phyloP scores from a whole-genome alignment of 768 basidiomycete species.

The Obba rivulosa region DNA sequence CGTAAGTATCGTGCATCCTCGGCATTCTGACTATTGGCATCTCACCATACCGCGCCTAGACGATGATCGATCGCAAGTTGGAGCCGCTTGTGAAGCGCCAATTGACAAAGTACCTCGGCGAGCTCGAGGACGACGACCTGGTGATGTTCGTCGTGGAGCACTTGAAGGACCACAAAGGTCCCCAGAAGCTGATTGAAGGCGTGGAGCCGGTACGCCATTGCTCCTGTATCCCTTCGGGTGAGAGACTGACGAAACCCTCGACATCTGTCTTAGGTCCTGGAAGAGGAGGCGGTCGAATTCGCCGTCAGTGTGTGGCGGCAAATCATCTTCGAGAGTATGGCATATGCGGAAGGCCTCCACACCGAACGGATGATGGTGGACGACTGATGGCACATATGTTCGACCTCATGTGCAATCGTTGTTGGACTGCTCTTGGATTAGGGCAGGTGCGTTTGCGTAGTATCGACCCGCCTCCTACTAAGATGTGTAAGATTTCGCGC shows the following conservation, averaged over 20 bases:
- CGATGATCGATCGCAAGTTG: slow-evolving; percentile 78
- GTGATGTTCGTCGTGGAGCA: slow-evolving; percentile 94
- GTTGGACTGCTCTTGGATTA: slow-evolving; percentile 8
- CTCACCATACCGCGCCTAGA: slow-evolving; percentile 34
- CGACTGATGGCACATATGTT: slow-evolving; percentile 36
- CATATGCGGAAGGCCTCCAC: slow-evolving; percentile 83
- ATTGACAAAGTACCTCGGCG: slow-evolving; percentile 86
- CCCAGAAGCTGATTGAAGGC: slow-evolving; percentile 82
- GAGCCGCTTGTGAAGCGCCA: slow-evolving; percentile 78
- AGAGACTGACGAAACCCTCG: not conserved
- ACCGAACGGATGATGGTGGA: slow-evolving; percentile 77
- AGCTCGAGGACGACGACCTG: slow-evolving; percentile 89
- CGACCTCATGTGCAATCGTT: not conserved
- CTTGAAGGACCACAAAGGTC: slow-evolving; percentile 83
- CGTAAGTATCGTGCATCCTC: slow-evolving; percentile 39
- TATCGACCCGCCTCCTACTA: slow-evolving; percentile 18
- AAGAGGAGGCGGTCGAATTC: slow-evolving; percentile 84
- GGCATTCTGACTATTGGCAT: not conserved
- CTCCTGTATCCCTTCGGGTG: not conserved
- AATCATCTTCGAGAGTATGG: slow-evolving; percentile 93
- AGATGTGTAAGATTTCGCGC: slow-evolving; percentile 21
- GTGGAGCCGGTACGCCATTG: slow-evolving; percentile 73
- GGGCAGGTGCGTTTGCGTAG: slow-evolving; percentile 27
- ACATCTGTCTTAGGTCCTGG: slow-evolving; percentile 60
- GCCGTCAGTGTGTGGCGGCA: slow-evolving; percentile 83